Conservation (phyloP, 1,284 basidiomycete genomes). For the Sanghuangporus weigelae region DNA sequence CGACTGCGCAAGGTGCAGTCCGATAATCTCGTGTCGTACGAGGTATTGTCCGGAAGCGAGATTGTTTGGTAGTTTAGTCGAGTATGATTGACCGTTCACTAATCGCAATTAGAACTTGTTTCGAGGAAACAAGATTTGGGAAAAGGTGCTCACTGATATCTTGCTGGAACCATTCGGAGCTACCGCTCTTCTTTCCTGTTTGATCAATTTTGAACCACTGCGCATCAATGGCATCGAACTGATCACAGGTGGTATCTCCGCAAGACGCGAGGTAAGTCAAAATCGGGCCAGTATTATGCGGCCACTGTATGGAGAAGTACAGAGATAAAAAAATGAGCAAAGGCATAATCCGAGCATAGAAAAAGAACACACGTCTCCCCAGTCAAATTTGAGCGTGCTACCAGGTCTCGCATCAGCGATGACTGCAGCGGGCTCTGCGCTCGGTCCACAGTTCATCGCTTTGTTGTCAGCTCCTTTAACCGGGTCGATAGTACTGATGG, state of each 20-base stretch:
- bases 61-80: constrained; percentile 47
- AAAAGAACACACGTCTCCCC: constrained; percentile 35
- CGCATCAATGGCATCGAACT: constrained; percentile 52
- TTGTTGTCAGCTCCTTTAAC: constrained; percentile 59
- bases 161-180: constrained; percentile 34
- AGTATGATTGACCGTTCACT: constrained; percentile 36
- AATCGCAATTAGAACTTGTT: not conserved
- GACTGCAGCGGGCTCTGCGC: constrained; percentile 44
- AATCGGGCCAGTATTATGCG: constrained; percentile 65
- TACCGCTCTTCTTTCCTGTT: constrained; percentile 31
- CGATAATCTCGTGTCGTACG: constrained; percentile 68
- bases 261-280: constrained; percentile 70
- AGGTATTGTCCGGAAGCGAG: constrained; percentile 62
- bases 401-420: constrained; percentile 61
- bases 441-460: constrained; percentile 59
- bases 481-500: constrained; percentile 48
- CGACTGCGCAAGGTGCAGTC: constrained; percentile 51
- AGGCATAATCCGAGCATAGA: not conserved
- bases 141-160: constrained; percentile 29
- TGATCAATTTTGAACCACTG: constrained; percentile 69
- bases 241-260: constrained; percentile 47
- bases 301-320: constrained; percentile 44
- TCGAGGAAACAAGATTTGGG: not conserved
- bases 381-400: constrained; percentile 50
- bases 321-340: constrained; percentile 4